Evolutionary conservation across 345 rosid species (phyloP), one percentile per base, ranked within the genome.

Genomic region (Noccaea bulbosa): DNA sequence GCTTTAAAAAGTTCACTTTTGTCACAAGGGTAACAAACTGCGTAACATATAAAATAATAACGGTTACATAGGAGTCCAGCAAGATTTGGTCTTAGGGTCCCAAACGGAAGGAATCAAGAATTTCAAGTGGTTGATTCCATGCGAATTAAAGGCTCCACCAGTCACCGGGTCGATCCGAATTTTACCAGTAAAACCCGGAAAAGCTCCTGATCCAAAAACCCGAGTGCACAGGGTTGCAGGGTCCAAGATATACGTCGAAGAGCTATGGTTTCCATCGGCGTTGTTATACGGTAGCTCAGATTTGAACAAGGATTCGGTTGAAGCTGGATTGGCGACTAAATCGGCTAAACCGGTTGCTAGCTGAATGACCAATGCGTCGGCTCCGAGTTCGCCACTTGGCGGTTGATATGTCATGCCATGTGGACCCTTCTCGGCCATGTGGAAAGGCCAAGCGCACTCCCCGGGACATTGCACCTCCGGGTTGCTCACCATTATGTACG

Each of bases 31-130:
- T 46, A 24, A 30, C 30, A 67, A 34, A 22, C 61, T 59, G 22
- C 10, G 30, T 14, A 51, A 67, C 51, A 68, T 24, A 55, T 5
- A n/a, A 57, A 20, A 57, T 30, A 52, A 67, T 11, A 41, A 40
- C 34, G 60, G 11, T 69, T 44, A 62, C 75, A 76, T 70, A 49
- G 75, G 79, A 76, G 79, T 76, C 79, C 79, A 76, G 14, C 79
- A 76, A 70, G 88, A 39, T 4, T 47, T 37, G 10, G 89, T 85
- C 57, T 14, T 75, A 34, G 85, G 89, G 65, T 86, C 67, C 88
- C 89, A 86, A 34, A 90, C 20, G n/a, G 86, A 82, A 17, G 97
- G 97, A 71, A 88, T 78, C 86, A 90, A 82, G 76, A 85, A 90
- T 59, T 81, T 84, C 73, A 43, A 64, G 20, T 83, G 82, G 44